These are phyloP conservation scores for Amorphotheca resinae DNA, from an alignment of 495 filamentous ascomycete species.

Conservation along the genomic window DNA sequence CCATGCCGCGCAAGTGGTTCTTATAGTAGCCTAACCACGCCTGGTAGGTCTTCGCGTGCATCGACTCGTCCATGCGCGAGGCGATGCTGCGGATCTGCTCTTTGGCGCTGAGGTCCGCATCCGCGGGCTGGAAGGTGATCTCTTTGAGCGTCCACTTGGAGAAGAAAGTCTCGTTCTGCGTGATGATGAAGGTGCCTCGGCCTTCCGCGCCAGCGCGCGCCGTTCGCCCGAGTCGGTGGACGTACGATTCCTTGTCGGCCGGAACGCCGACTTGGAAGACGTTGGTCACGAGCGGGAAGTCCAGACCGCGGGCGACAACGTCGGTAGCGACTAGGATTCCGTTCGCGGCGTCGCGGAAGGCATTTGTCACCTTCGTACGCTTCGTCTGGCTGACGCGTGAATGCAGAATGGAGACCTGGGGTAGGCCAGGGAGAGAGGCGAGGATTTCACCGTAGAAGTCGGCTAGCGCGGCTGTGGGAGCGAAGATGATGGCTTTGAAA, in stretches of 20 bases:
- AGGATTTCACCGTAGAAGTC: conserved; percentile 42
- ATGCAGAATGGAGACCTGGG: conserved; percentile 44
- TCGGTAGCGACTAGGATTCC: conserved; percentile 55
- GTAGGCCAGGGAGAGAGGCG: conserved; percentile 29
- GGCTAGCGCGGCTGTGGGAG: conserved; percentile 50
- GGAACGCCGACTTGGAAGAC: conserved; percentile 60
- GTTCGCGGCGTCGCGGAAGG: conserved; percentile 42
- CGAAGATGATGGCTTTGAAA: conserved; percentile 59
- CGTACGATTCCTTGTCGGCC: conserved; percentile 49
- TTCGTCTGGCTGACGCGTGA: conserved; percentile 44
- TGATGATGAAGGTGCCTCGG: conserved; percentile 52
- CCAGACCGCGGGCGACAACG: conserved; percentile 63
- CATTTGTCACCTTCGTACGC: conserved; percentile 44
- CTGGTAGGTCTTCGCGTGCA: conserved; percentile 24
- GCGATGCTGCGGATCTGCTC: conserved; percentile 17
- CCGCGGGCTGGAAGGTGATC: conserved; percentile 22
- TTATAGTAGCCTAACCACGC: conserved; percentile 40
- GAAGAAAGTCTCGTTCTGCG: conserved; percentile 48
- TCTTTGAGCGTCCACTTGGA: conserved; percentile 27
- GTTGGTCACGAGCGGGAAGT: conserved; percentile 61
- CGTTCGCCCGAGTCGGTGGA: conserved; percentile 64
- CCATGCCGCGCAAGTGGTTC: conserved; percentile 29
- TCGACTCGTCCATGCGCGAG: conserved; percentile 13
- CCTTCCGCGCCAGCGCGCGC: conserved; percentile 57
- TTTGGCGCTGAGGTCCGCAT: conserved; percentile 22